Conservation (phyloP, 768 basidiomycete genomes). For the Boletellus ananas region DNA sequence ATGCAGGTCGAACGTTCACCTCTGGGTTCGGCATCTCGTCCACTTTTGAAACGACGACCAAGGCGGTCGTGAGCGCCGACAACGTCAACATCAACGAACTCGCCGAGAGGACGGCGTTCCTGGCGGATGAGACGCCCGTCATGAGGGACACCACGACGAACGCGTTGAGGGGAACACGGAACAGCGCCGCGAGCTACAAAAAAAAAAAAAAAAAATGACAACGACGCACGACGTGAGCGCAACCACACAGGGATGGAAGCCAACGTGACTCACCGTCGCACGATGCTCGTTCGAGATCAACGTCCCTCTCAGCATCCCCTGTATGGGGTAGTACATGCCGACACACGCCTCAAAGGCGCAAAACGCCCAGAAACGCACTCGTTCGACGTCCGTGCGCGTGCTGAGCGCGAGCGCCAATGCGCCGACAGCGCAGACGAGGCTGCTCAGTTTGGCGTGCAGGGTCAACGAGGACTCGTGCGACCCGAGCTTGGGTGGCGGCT, state of each 20-base stretch:
- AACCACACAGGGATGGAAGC: not conserved
- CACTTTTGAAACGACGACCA: constrained; percentile 39
- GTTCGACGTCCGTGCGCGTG: constrained; percentile 42
- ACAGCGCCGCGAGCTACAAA: constrained; percentile 58
- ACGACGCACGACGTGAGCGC: not conserved
- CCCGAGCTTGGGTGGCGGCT: constrained; percentile 18
- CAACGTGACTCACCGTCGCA: constrained; percentile 54
- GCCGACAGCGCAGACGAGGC: constrained; percentile 56
- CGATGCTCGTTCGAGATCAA: constrained; percentile 69
- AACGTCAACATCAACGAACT: constrained; percentile 55
- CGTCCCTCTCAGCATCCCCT: constrained; percentile 66
- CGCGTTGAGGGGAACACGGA: constrained; percentile 71
- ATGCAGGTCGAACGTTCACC: constrained; percentile 10
- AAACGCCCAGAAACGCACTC: constrained; percentile 65
- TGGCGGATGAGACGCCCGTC: constrained; percentile 64
- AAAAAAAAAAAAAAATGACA: not conserved
- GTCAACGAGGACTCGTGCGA: constrained; percentile 41
- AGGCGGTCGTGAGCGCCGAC: constrained; percentile 56
- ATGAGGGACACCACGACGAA: constrained; percentile 69
- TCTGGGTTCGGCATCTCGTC: constrained; percentile 23
- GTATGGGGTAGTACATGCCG: constrained; percentile 76
- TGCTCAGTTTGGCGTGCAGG: constrained; percentile 65
- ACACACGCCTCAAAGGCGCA: constrained; percentile 75
- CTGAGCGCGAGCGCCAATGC: constrained; percentile 53
- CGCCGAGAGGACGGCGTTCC: constrained; percentile 55